Evolutionary conservation across 2,329 filamentous ascomycete species (phyloP), one percentile per base, ranked within the genome.

Genomic region (Colletotrichum abscissum): DNA sequence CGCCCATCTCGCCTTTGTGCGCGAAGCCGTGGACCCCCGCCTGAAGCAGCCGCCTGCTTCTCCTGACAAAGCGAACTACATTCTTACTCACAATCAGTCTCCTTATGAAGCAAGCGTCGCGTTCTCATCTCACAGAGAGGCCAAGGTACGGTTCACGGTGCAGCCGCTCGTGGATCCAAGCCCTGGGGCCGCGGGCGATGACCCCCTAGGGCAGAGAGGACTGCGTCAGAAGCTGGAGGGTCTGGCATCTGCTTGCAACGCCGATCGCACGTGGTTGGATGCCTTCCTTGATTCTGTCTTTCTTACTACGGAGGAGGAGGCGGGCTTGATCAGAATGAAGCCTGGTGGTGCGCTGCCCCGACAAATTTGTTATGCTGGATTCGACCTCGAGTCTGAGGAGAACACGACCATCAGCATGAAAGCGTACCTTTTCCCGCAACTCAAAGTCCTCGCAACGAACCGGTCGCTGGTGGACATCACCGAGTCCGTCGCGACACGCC

Each of bases 51-150:
- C 55, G 2, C 69, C 65, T 16, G 16, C 6, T n/a, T 16, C 69
- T 4, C 24, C 30, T 55, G 54, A 72, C 19, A 58, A 28, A 28
- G 8, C 54, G 52, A 58, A 58, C 30, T 72, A 72, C 30, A 63
- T 69, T 19, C 12, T 52, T 6, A 72, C 69, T 6, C 65, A 72
- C 30, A 58, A 63, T 16, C 30, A 72, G 30, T 52, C 38, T 38
- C 65, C 58, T 12, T 72, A 58, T 59, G 59, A 64, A 59, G 58
- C 52, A 59, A 72, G 65, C 58, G 11, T 69, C n/a, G 69, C 65
- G 22, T 72, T 72, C 54, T 28, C 58, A 6, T 46, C 52, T 54
- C 65, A 46, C 24, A 42, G 46, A 54, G 22, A 22, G 5, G 35
- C 65, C 9, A 72, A 64, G 16, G 69, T 69, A 24, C 59, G 65